These are phyloP conservation scores for Pseudonitzschia pungens DNA, from an alignment of 108 stramenopile species.

Conservation along the genomic window DNA sequence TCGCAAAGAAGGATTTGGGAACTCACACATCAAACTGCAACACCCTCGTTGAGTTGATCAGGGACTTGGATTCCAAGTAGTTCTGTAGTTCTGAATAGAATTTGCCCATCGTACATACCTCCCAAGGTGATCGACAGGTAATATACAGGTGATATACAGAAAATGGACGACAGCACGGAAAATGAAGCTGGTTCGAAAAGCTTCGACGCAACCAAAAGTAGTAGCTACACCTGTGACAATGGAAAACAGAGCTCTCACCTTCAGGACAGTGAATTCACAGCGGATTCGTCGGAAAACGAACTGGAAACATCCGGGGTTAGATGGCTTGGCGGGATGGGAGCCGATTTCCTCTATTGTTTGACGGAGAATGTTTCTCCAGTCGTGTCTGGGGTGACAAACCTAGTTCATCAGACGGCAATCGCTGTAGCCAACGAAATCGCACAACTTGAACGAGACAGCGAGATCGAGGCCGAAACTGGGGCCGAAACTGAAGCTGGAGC, in stretches of 20 bases:
- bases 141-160: not conserved
- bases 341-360: conserved; percentile 35
- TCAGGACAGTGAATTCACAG: conserved; percentile 18
- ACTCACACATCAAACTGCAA: too few species aligned
- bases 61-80: too few species aligned
- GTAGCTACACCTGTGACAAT: not conserved
- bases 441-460: conserved; percentile 42
- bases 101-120: too few species aligned
- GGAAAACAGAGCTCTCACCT: not conserved
- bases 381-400: conserved; percentile 34
- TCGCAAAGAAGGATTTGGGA: too few species aligned
- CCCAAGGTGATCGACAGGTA: too few species aligned
- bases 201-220: not conserved
- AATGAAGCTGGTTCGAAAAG: not conserved
- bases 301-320: conserved; percentile 9
- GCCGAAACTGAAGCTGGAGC: not conserved
- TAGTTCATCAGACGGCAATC: conserved; percentile 47
- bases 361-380: conserved; percentile 32
- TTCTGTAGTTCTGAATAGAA: too few species aligned
- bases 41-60: too few species aligned
- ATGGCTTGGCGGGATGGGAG: conserved; percentile 39
- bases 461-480: conserved; percentile 7
- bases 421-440: conserved; percentile 60
- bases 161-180: not conserved
- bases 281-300: conserved; percentile 4